Base-by-base conservation (phyloP, 345 rosid genomes). In the Microthlaspi erraticum region DNA sequence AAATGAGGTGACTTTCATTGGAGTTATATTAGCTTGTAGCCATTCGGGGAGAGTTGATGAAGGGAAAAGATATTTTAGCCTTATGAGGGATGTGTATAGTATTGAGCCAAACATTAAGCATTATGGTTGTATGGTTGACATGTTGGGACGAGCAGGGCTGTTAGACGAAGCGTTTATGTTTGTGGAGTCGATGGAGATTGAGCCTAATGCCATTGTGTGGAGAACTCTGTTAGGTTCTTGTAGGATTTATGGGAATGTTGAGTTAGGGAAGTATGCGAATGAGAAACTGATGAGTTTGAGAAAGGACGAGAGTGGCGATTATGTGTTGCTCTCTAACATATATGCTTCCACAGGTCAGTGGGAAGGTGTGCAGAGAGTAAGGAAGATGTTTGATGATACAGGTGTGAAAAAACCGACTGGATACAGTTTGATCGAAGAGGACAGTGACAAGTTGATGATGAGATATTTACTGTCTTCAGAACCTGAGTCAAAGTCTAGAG, bases 151-250 rank as follows among this genome's bases (percentile, higher is more conserved):
- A 64, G 86, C 90, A 53, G 90, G 88, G 76, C 73, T 78, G 16
- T 76, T 88, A 74, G 52, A 68, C 3, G 88, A 88, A 81, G 88
- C 90, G 39, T 82, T 82, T 63, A 70, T 79, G 55, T 83, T 88
- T 53, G 81, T 86, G 17, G 78, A 82, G 49, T 72, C 68, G 29
- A 88, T 88, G 94, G 67, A 79, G 43, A 75, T 84, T 66, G 79
- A 83, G 75, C 85, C 85, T 7, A 88, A 86, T 42, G 82, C 85
- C 33, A 75, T 84, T 58, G 77, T 86, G 10, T 84, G 88, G 94
- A 78, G 94, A 76, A 88, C 89, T 32, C 80, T 86, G 34, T 85
- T 88, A 17, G 91, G 89, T 29, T 85, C 91, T 71, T 86, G 91
- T 72, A 81, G 62, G 58, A 72, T 81, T 60, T 81, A 81, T 64